Evolutionary conservation across 2,329 filamentous ascomycete genomes (phyloP), one percentile per base, ranked within the genome.

Genomic region (Ophioceras dolichostomum): DNA sequence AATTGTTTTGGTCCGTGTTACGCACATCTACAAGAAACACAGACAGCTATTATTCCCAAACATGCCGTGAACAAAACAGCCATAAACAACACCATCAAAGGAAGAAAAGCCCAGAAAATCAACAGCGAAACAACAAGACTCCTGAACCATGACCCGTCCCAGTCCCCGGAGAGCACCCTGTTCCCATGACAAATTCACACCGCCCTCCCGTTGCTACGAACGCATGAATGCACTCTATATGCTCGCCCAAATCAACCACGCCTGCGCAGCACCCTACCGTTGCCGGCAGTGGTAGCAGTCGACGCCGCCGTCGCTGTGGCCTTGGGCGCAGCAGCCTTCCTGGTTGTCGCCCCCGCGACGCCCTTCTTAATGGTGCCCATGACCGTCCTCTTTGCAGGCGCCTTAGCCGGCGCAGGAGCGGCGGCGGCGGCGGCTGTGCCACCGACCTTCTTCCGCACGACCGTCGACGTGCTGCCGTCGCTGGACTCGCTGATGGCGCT

Each of bases 401-500:
- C 51, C 2, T 64, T 55, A 16, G 56, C 45, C 12, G 56, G 45
- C 2, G 56, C 44, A 40, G 55, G 60, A 5, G 58, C 48, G 20
- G 60, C 50, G 10, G 54, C 39, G 38, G 29, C 16, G 4, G 36
- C 27, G 10, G 40, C 39, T 5, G 36, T 22, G 2, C 41, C 27
- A 12, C 41, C 35, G n/a, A 39, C 43, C 14, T 61, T 53, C 53
- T 73, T 79, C 54, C 70, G 70, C 31, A 80, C 65, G 17, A 82
- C 74, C 0, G 79, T 83, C 7, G 73, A 70, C 12, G 70, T 71
- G 54, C 77, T 83, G 5, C 60, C 65, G 39, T 79, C 73, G 47
- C 76, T 82, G 13, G 70, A 65, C 50, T 76, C 76, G 51, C 77
- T 82, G 39, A 62, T 65, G 45, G 61, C 67, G 48, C 79, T 83